phyloP scores from a whole-genome alignment of 148 eudicot species.

The Chenopodium album region DNA sequence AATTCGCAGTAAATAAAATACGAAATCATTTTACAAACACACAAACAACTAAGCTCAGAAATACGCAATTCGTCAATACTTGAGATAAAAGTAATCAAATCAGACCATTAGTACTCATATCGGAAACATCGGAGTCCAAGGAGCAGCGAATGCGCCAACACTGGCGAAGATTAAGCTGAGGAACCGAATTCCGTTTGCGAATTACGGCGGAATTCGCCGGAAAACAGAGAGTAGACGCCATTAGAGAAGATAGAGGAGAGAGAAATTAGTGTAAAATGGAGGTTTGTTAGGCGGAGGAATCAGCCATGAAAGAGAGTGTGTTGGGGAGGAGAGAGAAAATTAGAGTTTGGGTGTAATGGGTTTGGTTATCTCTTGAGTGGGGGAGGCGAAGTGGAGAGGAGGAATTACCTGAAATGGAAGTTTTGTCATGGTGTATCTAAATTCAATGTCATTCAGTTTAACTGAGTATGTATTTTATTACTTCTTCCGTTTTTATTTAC shows the following conservation, averaged over 20 bases:
- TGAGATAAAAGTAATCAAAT: not conserved
- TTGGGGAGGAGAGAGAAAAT: not conserved
- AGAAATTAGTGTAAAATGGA: not conserved
- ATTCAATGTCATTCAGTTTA: not conserved
- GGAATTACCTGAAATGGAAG: not conserved
- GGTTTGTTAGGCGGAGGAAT: not conserved
- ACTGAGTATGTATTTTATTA: not conserved
- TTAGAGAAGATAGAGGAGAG: not conserved
- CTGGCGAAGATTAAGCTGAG: constrained; percentile 31
- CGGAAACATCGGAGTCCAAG: constrained; percentile 76
- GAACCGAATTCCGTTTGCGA: constrained; percentile 25
- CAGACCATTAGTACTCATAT: constrained; percentile 83
- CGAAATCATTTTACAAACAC: too few relatives aligned
- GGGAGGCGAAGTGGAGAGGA: not conserved
- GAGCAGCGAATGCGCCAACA: constrained; percentile 49
- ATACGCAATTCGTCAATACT: not conserved
- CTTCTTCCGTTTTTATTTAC: too few relatives aligned
- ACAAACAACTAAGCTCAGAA: not conserved
- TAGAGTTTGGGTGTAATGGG: not conserved
- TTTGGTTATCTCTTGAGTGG: constrained; percentile 4
- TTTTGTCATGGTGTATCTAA: not conserved
- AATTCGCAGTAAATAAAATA: not conserved
- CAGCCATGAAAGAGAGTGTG: not conserved
- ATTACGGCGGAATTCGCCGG: constrained; percentile 40
- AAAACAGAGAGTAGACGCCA: constrained; percentile 46